Conservation (phyloP, 805 yeast genomes). For the Nakazawaea peltata region DNA sequence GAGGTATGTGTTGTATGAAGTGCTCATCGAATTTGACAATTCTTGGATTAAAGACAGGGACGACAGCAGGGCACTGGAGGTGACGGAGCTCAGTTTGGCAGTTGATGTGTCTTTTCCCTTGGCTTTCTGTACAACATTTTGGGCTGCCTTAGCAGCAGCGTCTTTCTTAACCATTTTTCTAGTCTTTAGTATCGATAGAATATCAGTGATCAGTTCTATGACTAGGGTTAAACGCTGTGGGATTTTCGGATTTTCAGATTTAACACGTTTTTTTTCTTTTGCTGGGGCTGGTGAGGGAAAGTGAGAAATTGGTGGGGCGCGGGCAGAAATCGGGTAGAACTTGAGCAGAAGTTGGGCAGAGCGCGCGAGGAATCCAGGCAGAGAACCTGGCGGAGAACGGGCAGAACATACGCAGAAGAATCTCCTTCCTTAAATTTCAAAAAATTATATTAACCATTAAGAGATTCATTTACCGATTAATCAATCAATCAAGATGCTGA, state of each 20-base stretch:
- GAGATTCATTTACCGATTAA: too few species aligned
- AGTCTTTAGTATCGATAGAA: too few species aligned
- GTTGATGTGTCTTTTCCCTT: neutral
- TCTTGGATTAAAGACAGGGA: slow-evolving; percentile 18
- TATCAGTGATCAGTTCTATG: neutral
- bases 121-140: slow-evolving; percentile 13
- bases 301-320: too few species aligned
- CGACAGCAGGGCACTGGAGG: slow-evolving; percentile 6
- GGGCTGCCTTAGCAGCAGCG: slow-evolving; percentile 15
- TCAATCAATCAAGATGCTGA: too few species aligned
- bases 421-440: too few species aligned
- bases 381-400: too few species aligned
- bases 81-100: slow-evolving; percentile 5
- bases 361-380: too few species aligned
- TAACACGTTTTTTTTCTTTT: too few species aligned
- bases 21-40: slow-evolving; percentile 20
- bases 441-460: too few species aligned
- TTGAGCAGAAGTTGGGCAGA: too few species aligned
- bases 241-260: neutral
- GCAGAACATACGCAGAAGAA: neutral
- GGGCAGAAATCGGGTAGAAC: too few species aligned
- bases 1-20: slow-evolving; percentile 24
- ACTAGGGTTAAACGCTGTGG: neutral
- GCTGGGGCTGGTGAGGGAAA: too few species aligned
- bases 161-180: slow-evolving; percentile 32